Evolutionary conservation across 306 rosid species (phyloP), one percentile per base, ranked within the genome.

Genomic region (Sicyos edulis): DNA sequence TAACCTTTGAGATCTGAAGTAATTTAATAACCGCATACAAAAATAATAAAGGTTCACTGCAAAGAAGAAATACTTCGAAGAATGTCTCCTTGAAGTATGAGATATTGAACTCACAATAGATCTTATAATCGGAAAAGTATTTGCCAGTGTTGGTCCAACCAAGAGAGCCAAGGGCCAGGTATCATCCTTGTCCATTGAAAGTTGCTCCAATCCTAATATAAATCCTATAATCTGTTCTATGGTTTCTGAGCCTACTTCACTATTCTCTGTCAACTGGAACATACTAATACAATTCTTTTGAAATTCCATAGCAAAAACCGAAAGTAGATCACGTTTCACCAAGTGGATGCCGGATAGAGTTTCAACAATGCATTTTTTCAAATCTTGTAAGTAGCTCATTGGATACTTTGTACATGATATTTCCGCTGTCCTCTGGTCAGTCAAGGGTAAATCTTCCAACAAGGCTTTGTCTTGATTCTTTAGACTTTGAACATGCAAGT

Each of bases 71-170:
- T 19, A 68, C 20, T 44, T 54, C 24, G 67, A 51, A 16, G 60
- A 56, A 37, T 8, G 71, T 58, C 56, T 42, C 66, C 56, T 72
- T 17, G 76, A 29, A 14, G 59, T 72, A 69, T 61, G 54, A 10
- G 58, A 54, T 68, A 71, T 65, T 75, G 54, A 77, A 87, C 98
- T 90, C 85, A 93, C 98, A 68, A 80, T 84, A 74, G 91, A 86
- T 83, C 53, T 78, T 80, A 93, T 90, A 77, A 75, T 45, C 7
- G 90, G 77, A 80, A 93, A 93, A 72, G 84, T 86, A 72, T 83
- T 85, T 0, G 88, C 85, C 83, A 93, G 72, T 83, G 81, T 81
- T 52, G 98, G 98, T 85, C 98, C 98, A 22, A 93, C 92, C 74
- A 92, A 69, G 76, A 70, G 82, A 61, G 68, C 84, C 92, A 93